phyloP scores from a whole-genome alignment of 2,329 filamentous ascomycete species.

The Neopestalotiopsis sp. region DNA sequence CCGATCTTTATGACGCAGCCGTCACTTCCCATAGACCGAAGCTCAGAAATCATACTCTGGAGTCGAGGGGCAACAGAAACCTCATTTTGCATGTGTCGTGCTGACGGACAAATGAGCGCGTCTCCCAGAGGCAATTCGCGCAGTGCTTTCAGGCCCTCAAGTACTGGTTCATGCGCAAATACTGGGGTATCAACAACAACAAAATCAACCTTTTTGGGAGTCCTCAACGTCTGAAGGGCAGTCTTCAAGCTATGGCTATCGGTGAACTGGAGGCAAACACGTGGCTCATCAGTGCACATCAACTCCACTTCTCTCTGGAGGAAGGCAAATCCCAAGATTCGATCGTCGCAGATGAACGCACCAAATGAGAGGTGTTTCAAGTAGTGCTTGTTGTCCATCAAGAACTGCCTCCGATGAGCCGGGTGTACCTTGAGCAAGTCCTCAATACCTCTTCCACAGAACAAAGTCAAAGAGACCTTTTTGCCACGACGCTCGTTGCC shows the following conservation, averaged over 20 bases:
- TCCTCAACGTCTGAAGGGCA: conserved; percentile 50
- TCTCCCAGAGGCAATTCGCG: conserved; percentile 60
- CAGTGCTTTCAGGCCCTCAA: conserved; percentile 63
- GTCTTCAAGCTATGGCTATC: conserved; percentile 51
- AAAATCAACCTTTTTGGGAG: conserved; percentile 46
- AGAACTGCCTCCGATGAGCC: conserved; percentile 44
- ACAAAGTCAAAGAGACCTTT: conserved; percentile 46
- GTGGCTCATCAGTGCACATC: conserved; percentile 49
- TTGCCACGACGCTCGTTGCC: conserved; percentile 35
- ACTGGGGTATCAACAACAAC: conserved; percentile 68
- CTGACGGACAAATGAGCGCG: conserved; percentile 49
- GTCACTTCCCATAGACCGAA: neutral
- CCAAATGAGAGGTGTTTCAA: conserved; percentile 67
- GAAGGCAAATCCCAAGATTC: conserved; percentile 64
- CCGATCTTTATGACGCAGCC: conserved; percentile 6
- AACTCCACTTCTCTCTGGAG: conserved; percentile 57
- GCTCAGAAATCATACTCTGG: neutral
- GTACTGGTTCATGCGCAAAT: conserved; percentile 73
- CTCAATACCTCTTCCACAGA: conserved; percentile 47
- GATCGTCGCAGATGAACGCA: conserved; percentile 55
- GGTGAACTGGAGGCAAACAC: conserved; percentile 44
- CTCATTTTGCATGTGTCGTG: conserved; percentile 17
- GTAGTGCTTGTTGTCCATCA: conserved; percentile 54
- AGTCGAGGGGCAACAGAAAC: neutral
- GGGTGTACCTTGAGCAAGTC: conserved; percentile 40